A percentile compares a stretch with the other conserved stretches of the same genome.
These are phyloP conservation scores for Sclerotinia nivalis DNA, from an alignment of 2,329 filamentous ascomycete genomes.

Conservation along the genomic window DNA sequence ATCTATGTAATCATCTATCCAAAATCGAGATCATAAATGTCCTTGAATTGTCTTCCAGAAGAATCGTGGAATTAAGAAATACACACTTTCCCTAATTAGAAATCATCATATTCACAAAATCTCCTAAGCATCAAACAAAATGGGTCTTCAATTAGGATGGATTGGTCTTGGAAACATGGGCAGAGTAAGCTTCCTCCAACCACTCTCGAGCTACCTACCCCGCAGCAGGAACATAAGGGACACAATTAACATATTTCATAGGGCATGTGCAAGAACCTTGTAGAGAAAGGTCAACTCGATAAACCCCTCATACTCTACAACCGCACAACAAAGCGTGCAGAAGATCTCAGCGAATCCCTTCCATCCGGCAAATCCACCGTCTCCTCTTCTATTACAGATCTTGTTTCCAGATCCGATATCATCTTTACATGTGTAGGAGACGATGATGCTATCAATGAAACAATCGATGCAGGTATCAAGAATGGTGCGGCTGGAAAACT, in stretches of 20 bases:
- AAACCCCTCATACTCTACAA: conserved; percentile 79
- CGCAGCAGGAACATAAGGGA: conserved; percentile 1
- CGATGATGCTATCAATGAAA: conserved; percentile 68
- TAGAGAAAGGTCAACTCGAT: conserved; percentile 71
- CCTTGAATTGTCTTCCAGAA: neutral
- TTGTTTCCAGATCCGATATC: conserved; percentile 68
- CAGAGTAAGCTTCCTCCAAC: conserved; percentile 54
- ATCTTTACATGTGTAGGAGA: conserved; percentile 82
- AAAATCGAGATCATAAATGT: neutral
- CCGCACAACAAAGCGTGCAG: conserved; percentile 66
- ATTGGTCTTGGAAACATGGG: conserved; percentile 90
- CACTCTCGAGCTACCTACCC: neutral
- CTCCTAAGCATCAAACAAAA: conserved; percentile 39
- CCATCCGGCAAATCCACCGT: conserved; percentile 63
- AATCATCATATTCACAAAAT: neutral
- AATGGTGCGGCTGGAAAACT: conserved; percentile 67
- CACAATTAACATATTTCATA: conserved; percentile 22
- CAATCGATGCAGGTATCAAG: conserved; percentile 58
- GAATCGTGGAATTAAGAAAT: too few relatives aligned
- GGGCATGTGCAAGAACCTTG: conserved; percentile 82
- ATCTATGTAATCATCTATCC: neutral
- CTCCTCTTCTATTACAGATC: conserved; percentile 63
- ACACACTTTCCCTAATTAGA: neutral
- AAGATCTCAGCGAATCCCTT: conserved; percentile 62
- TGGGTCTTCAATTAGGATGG: conserved; percentile 68